These are phyloP conservation scores for Fusarium sp. DNA, from an alignment of 2,329 filamentous ascomycete genomes.

Conservation along the genomic window DNA sequence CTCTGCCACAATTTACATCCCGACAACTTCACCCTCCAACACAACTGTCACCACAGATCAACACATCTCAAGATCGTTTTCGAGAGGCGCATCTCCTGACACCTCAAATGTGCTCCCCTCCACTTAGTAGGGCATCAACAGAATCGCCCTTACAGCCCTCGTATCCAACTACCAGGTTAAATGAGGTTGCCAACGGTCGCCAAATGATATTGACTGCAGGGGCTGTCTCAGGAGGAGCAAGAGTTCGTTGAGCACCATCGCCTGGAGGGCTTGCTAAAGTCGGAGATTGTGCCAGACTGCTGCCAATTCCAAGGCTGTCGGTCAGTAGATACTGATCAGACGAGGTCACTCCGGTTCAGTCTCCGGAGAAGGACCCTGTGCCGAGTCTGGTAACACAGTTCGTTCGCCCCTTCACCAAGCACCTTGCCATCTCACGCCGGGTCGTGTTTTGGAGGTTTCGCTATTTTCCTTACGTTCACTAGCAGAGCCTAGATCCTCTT, in stretches of 20 bases:
- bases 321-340: not conserved
- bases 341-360: constrained; percentile 7
- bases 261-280: not conserved
- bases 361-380: not conserved
- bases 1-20: too few relatives aligned
- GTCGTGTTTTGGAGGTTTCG: not conserved
- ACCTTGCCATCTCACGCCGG: not conserved
- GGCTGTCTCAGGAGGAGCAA: not conserved
- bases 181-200: not conserved
- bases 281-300: not conserved
- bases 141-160: too few relatives aligned
- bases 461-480: not conserved
- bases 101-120: too few relatives aligned
- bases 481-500: not conserved
- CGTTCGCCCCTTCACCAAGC: not conserved
- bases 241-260: not conserved
- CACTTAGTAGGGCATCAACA: too few relatives aligned
- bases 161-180: not conserved
- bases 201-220: not conserved
- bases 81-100: too few relatives aligned
- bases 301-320: not conserved
- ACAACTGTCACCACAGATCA: too few relatives aligned
- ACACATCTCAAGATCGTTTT: too few relatives aligned
- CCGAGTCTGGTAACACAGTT: not conserved
- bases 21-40: too few relatives aligned